A percentile compares a stretch with the other conserved stretches of the same genome.
Evolutionary conservation across 2,329 filamentous ascomycete species (phyloP).

Genomic region (Leptographium radiaticola): DNA sequence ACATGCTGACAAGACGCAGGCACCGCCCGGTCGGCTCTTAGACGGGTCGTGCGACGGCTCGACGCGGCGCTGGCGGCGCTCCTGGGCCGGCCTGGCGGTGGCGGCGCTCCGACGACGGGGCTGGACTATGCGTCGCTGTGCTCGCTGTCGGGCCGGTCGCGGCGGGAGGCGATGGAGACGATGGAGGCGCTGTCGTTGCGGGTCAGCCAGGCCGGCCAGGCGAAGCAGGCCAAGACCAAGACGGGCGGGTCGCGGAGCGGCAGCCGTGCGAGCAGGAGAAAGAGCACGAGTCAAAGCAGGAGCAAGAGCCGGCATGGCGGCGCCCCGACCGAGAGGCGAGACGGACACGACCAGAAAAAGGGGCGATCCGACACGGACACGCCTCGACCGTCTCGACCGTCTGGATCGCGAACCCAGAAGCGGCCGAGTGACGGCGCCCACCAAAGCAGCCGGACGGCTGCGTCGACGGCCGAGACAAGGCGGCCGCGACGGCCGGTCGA

Average conservation of each 20-base stretch:
- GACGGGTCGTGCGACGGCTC: conserved; percentile 28
- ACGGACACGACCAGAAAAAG: background rate
- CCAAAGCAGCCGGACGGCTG: too few relatives aligned
- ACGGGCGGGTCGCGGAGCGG: background rate
- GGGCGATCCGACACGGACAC: too few relatives aligned
- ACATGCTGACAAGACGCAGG: conserved; percentile 17
- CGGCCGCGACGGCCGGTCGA: too few relatives aligned
- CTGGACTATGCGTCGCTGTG: conserved; percentile 32
- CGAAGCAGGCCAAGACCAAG: background rate
- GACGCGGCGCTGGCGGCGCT: conserved; percentile 27
- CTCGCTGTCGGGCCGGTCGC: conserved; percentile 32
- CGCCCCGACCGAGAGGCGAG: too few relatives aligned
- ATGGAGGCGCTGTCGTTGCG: conserved; percentile 30
- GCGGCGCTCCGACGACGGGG: conserved; percentile 19
- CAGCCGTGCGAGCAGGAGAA: background rate
- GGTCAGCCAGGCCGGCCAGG: background rate
- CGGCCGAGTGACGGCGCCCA: too few relatives aligned
- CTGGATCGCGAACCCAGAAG: too few relatives aligned
- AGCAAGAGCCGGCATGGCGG: too few relatives aligned
- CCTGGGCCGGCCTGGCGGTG: too few relatives aligned
- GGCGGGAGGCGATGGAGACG: conserved; percentile 32
- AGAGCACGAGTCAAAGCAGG: too few relatives aligned
- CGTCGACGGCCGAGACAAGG: too few relatives aligned
- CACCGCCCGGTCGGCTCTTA: conserved; percentile 24
- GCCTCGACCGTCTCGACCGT: too few relatives aligned